Evolutionary conservation across 2,329 filamentous ascomycete species (phyloP).

Genomic region (Trichoderma endophyticum): DNA sequence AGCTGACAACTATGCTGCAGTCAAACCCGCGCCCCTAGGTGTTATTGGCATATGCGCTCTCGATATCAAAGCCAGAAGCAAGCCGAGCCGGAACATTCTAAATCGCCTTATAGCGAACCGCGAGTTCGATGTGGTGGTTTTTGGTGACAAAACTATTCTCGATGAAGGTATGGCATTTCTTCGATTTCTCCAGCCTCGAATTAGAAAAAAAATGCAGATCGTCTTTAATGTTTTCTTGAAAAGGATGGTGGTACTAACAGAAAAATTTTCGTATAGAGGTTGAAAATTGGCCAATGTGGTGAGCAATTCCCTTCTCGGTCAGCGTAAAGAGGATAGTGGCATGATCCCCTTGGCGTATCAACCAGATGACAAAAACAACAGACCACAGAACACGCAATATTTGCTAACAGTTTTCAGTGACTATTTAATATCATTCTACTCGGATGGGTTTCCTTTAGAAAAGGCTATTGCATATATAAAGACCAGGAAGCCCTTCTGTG

Average conservation of each 20-base stretch:
- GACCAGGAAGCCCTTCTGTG: slow-evolving; percentile 90
- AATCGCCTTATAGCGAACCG: slow-evolving; percentile 85
- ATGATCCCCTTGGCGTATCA: slow-evolving; percentile 18
- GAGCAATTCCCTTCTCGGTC: slow-evolving; percentile 37
- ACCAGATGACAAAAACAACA: not conserved
- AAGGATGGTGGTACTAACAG: not conserved
- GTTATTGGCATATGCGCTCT: slow-evolving; percentile 92
- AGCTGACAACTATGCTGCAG: slow-evolving; percentile 26
- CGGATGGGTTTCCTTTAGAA: slow-evolving; percentile 91
- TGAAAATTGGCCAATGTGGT: slow-evolving; percentile 92
- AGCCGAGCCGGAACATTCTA: slow-evolving; percentile 93
- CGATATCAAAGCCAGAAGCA: slow-evolving; percentile 93
- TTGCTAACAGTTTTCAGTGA: slow-evolving; percentile 49
- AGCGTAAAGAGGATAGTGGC: slow-evolving; percentile 34
- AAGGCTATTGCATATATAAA: slow-evolving; percentile 96
- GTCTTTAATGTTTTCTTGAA: not conserved
- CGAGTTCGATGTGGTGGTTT: slow-evolving; percentile 95
- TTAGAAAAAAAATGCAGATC: not conserved
- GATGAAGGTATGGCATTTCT: slow-evolving; percentile 67
- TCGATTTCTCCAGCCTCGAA: not conserved
- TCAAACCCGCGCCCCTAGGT: slow-evolving; percentile 58
- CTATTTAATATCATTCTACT: slow-evolving; percentile 97
- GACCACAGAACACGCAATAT: not conserved
- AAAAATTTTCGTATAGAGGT: slow-evolving; percentile 53
- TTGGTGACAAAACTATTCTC: slow-evolving; percentile 97